phyloP scores from a whole-genome alignment of 768 basidiomycete genomes.

The Tulasnella sp. region DNA sequence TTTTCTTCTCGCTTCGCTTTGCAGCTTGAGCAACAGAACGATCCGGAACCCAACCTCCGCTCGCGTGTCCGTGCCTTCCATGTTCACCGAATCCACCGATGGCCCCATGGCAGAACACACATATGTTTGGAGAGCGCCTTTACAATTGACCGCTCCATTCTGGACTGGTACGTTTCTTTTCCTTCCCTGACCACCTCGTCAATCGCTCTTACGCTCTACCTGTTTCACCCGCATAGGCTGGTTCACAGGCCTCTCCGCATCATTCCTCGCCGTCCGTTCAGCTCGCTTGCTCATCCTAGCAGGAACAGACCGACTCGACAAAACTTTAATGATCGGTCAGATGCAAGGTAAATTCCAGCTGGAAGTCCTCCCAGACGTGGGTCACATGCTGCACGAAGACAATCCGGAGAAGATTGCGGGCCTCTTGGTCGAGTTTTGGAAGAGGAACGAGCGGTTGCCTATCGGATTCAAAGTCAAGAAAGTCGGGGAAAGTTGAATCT shows the following conservation, averaged over 20 bases:
- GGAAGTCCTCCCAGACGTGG: conserved; percentile 81
- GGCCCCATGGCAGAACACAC: conserved; percentile 43
- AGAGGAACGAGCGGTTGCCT: conserved; percentile 71
- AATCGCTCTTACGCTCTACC: not conserved
- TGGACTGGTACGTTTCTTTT: conserved; percentile 78
- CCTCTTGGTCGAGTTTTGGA: conserved; percentile 87
- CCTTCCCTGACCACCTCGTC: not conserved
- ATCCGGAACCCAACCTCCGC: conserved; percentile 83
- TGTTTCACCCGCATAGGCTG: conserved; percentile 61
- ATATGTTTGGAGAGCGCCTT: conserved; percentile 81
- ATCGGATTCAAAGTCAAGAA: conserved; percentile 60
- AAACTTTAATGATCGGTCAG: conserved; percentile 92
- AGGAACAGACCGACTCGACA: conserved; percentile 90
- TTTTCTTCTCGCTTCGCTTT: not conserved
- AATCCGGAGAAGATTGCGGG: conserved; percentile 80
- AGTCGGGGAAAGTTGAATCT: conserved; percentile 27
- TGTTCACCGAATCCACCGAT: conserved; percentile 52
- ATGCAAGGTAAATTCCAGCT: conserved; percentile 98
- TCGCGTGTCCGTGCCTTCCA: conserved; percentile 83
- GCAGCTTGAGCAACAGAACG: conserved; percentile 50
- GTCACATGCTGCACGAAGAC: conserved; percentile 96
- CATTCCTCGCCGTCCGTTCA: conserved; percentile 74
- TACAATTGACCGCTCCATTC: conserved; percentile 84
- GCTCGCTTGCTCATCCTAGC: conserved; percentile 90
- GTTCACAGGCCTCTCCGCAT: conserved; percentile 81